Conservation (phyloP, 176 grass and related monocot genomes). For the Oryza meridionalis region DNA sequence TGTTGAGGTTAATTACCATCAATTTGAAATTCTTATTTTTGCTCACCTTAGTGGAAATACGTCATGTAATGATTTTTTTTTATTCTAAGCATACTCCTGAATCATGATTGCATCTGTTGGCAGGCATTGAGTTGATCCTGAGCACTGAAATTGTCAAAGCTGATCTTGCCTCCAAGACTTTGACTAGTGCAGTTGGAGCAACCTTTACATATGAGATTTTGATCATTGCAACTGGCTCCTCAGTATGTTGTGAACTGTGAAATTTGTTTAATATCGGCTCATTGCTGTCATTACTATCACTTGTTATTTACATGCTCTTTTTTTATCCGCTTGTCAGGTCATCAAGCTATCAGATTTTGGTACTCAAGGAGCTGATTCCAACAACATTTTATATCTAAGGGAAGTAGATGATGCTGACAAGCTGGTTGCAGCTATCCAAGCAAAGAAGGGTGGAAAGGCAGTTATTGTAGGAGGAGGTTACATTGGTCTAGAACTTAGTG, state of each 20-base stretch:
- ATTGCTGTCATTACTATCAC: not conserved
- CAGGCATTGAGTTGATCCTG: constrained; percentile 92
- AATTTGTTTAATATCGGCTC: not conserved
- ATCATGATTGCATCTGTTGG: constrained; percentile 37
- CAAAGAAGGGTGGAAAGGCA: constrained; percentile 92
- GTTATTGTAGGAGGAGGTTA: constrained; percentile 95
- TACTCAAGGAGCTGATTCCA: constrained; percentile 77
- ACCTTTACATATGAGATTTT: constrained; percentile 87
- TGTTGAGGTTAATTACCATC: not conserved
- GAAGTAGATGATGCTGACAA: constrained; percentile 92
- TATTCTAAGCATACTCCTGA: constrained; percentile 3
- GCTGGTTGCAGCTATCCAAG: constrained; percentile 78
- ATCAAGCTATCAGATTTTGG: constrained; percentile 93
- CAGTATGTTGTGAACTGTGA: constrained; percentile 52
- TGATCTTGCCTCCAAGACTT: constrained; percentile 77
- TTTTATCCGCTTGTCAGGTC: constrained; percentile 50
- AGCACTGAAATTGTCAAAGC: constrained; percentile 93
- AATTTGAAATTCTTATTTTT: not conserved
- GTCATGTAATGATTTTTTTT: constrained; percentile 9
- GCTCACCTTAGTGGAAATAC: not conserved
- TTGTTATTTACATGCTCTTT: constrained; percentile 9
- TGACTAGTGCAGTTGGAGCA: constrained; percentile 72
- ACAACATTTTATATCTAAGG: constrained; percentile 93
- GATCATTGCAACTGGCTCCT: constrained; percentile 89
- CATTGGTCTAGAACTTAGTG: constrained; percentile 93